Percentiles rank a stretch among this genome's conserved stretches.
Conservation (phyloP, 352 stramenopile species). For the Globisporangium yorkense region DNA sequence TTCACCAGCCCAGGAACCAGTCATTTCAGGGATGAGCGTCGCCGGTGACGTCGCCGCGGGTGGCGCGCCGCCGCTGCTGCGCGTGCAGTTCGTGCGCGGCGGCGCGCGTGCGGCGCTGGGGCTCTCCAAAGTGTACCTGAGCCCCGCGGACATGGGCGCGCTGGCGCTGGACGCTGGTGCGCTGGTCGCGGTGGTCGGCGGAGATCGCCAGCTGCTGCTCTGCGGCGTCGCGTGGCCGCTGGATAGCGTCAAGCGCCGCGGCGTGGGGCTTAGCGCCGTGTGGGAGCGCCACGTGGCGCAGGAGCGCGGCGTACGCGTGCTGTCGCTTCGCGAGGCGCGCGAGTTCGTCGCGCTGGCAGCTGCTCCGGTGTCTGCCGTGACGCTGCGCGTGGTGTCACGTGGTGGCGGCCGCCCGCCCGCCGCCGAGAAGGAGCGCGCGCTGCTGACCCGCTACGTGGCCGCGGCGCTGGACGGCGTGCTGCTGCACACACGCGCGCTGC, state of each 20-base stretch:
- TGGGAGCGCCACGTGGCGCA: slow-evolving; percentile 46
- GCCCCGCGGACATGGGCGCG: slow-evolving; percentile 40
- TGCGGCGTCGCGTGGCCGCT: slow-evolving; percentile 67
- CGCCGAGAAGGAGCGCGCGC: slow-evolving; percentile 38
- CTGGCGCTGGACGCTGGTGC: slow-evolving; percentile 33
- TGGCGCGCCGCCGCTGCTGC: slow-evolving; percentile 1
- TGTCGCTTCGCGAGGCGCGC: slow-evolving; percentile 10
- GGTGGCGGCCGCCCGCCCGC: slow-evolving; percentile 27
- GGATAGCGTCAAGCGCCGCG: slow-evolving; percentile 59
- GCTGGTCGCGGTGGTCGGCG: slow-evolving; percentile 26
- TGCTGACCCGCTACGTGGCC: slow-evolving; percentile 50
- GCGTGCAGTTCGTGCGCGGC: slow-evolving; percentile 55
- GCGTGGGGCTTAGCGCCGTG: slow-evolving; percentile 62
- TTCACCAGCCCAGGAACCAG: neutral
- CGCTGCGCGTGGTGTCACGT: slow-evolving; percentile 33
- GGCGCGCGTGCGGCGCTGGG: slow-evolving; percentile 46
- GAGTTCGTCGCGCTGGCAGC: slow-evolving; percentile 6
- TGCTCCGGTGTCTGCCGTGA: slow-evolving; percentile 17
- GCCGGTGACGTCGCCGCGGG: too few species aligned
- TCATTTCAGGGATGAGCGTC: neutral
- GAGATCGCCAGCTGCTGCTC: slow-evolving; percentile 26
- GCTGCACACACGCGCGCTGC: slow-evolving; percentile 38
- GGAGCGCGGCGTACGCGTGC: slow-evolving; percentile 20
- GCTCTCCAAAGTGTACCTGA: slow-evolving; percentile 68
- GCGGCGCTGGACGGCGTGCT: slow-evolving; percentile 64